Percentiles rank a stretch among this genome's conserved stretches.
phyloP scores from a whole-genome alignment of 2,329 filamentous ascomycete genomes.

The Xylaria sp. region DNA sequence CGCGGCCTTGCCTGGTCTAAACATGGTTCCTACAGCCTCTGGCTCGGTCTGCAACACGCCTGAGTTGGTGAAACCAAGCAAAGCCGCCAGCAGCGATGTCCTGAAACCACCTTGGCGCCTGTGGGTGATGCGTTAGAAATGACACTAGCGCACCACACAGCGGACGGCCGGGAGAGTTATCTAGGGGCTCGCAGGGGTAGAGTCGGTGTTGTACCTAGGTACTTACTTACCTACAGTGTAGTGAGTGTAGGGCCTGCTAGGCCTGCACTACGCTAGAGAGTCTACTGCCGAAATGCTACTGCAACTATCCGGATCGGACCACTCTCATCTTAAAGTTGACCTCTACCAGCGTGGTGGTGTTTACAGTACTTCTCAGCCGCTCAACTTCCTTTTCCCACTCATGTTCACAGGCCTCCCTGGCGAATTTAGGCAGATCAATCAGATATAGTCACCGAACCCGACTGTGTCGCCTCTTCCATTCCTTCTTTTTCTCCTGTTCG shows the following conservation, averaged over 20 bases:
- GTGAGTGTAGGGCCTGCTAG: too few species aligned
- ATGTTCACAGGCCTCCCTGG: too few species aligned
- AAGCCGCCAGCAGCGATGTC: background rate
- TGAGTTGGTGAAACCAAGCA: background rate
- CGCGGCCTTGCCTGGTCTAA: too few species aligned
- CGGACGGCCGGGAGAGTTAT: background rate
- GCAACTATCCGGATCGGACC: slow-evolving; percentile 23
- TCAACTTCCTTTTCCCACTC: background rate
- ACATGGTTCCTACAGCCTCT: too few species aligned
- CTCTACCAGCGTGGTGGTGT: background rate
- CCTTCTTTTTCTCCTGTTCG: background rate
- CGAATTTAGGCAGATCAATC: too few species aligned
- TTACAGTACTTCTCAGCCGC: background rate
- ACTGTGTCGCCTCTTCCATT: background rate
- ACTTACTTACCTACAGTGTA: background rate
- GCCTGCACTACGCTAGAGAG: background rate
- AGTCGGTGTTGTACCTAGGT: background rate
- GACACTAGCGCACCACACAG: background rate
- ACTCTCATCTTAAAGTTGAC: slow-evolving; percentile 1
- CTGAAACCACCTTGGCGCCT: slow-evolving; percentile 17
- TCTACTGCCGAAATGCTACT: slow-evolving; percentile 21
- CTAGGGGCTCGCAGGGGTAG: background rate
- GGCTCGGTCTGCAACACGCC: too few species aligned
- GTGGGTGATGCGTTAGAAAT: slow-evolving; percentile 8
- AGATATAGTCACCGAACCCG: background rate